Evolutionary conservation across 1,139 yeast genomes (phyloP), one percentile per base, ranked within the genome.

Genomic region (Entelexis paramagnoliae): DNA sequence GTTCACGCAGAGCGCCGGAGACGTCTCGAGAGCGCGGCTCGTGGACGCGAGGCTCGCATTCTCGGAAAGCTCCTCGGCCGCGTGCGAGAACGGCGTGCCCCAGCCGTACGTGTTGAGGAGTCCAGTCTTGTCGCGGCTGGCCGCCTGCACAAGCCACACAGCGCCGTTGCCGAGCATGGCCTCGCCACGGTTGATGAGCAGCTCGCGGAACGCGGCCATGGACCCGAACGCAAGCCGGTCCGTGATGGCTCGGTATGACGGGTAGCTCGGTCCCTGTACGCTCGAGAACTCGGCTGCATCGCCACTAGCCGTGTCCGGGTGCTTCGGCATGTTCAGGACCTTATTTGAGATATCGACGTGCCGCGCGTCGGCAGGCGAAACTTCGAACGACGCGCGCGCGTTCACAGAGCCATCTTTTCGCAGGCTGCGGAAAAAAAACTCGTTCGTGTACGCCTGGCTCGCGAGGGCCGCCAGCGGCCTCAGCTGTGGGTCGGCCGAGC

Each of bases 401-500:
- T 64, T 62, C 45, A 53, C 62, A 5, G 64, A 61, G 38, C 55
- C 57, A 22, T 47, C 52, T n/a, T 59, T 60, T 43, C 61, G 57
- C 50, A 87, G 72, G 28, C 83, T 87, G 64, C 82, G 79, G 67
- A 88, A 81, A 65, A 85, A 87, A 58, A 91, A 78, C 70, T 93
- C 96, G 68, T 91, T 91, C 67, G 86, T 87, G 70, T 86, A 94
- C 2, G 89, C 81, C 66, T 85, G 95, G 2, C 95, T 83, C 11
- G 97, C 96, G 63, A 76, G 78, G 67, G 85, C 91, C 71, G 81
- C 86, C 22, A 83, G 69, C 52, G 59, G 59, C 50, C 84, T 80
- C 62, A 78, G 77, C 41, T 79, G 77, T 40, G 85, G 75, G 58
- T 78, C 78, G 63, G 78, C 78, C n/a, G 88, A 81, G 2, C 38